Conservation (phyloP, 768 basidiomycete species). For the Serendipita indica region DNA sequence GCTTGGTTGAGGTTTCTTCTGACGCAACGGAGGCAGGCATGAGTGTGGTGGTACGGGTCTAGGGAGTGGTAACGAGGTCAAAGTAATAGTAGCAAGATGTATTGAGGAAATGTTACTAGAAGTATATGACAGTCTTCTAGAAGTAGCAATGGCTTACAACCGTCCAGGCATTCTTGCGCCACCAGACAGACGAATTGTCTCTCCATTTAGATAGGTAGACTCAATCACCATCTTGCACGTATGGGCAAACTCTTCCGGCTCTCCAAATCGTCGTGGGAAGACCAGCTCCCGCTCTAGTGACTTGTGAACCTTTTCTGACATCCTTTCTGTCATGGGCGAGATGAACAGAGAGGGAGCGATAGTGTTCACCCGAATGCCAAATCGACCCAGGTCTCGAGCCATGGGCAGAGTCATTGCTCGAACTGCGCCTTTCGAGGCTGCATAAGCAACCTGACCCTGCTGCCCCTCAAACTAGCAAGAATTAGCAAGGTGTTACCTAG, state of each 20-base stretch:
- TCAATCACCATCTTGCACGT: constrained; percentile 37
- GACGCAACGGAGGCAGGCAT: constrained; percentile 4
- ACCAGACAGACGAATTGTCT: constrained; percentile 34
- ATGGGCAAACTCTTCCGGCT: constrained; percentile 34
- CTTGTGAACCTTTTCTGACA: constrained; percentile 19
- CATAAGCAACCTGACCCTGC: constrained; percentile 42
- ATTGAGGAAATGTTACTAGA: too few species aligned
- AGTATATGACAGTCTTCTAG: too few species aligned
- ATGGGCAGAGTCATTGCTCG: constrained; percentile 44
- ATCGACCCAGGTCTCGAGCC: constrained; percentile 41
- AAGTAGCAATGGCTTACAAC: too few species aligned
- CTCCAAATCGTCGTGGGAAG: constrained; percentile 32
- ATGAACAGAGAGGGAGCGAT: constrained; percentile 42
- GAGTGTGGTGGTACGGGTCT: too few species aligned
- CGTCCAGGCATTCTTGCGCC: constrained; percentile 20
- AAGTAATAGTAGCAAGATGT: too few species aligned
- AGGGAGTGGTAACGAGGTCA: too few species aligned
- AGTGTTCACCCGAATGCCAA: constrained; percentile 39
- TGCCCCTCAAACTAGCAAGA: constrained; percentile 39
- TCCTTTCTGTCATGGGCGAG: constrained; percentile 25
- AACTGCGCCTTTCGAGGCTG: constrained; percentile 42
- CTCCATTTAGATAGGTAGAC: constrained; percentile 41
- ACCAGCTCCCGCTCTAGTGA: constrained; percentile 17
- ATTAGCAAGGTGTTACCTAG: not conserved
- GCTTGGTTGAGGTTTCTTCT: not conserved